Evolutionary conservation across 1,284 basidiomycete species (phyloP).

Genomic region (Salmacisia buchloeana): DNA sequence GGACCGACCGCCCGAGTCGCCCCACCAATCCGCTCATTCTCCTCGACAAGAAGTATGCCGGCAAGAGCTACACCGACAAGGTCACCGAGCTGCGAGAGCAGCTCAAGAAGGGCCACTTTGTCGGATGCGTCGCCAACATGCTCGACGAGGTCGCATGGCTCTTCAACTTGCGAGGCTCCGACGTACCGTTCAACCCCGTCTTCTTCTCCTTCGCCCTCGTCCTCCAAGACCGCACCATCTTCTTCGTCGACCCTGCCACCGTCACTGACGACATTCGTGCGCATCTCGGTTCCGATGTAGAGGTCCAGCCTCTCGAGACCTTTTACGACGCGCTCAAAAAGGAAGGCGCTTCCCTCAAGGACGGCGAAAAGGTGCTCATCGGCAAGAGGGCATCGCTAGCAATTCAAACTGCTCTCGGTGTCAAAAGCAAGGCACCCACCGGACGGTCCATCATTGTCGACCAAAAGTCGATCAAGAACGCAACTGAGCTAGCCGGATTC

Average conservation of each 20-base stretch:
- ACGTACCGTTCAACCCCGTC: slow-evolving; percentile 86
- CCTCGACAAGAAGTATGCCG: slow-evolving; percentile 67
- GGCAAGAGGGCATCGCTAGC: slow-evolving; percentile 45
- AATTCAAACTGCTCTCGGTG: slow-evolving; percentile 46
- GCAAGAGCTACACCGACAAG: slow-evolving; percentile 47
- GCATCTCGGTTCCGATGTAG: slow-evolving; percentile 61
- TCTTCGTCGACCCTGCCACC: slow-evolving; percentile 66
- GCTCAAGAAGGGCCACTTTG: slow-evolving; percentile 30
- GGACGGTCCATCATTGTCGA: slow-evolving; percentile 62
- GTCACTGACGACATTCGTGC: slow-evolving; percentile 56
- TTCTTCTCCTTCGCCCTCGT: slow-evolving; percentile 90
- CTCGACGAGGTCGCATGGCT: slow-evolving; percentile 59
- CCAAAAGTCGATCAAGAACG: slow-evolving; percentile 85
- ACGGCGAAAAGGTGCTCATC: slow-evolving; percentile 30
- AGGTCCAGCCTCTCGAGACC: slow-evolving; percentile 63
- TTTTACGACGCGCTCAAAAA: slow-evolving; percentile 43
- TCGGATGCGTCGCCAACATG: slow-evolving; percentile 46
- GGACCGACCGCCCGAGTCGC: slow-evolving; percentile 67
- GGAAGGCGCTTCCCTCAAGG: slow-evolving; percentile 21
- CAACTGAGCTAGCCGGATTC: slow-evolving; percentile 80
- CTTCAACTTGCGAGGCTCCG: slow-evolving; percentile 85
- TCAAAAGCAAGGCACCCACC: slow-evolving; percentile 29
- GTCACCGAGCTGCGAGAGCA: slow-evolving; percentile 37
- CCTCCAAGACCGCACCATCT: slow-evolving; percentile 59
- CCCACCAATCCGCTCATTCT: slow-evolving; percentile 68